These are phyloP conservation scores for Coemansia sp. DNA, from an alignment of 192 early-diverging fungal genomes.

Conservation along the genomic window DNA sequence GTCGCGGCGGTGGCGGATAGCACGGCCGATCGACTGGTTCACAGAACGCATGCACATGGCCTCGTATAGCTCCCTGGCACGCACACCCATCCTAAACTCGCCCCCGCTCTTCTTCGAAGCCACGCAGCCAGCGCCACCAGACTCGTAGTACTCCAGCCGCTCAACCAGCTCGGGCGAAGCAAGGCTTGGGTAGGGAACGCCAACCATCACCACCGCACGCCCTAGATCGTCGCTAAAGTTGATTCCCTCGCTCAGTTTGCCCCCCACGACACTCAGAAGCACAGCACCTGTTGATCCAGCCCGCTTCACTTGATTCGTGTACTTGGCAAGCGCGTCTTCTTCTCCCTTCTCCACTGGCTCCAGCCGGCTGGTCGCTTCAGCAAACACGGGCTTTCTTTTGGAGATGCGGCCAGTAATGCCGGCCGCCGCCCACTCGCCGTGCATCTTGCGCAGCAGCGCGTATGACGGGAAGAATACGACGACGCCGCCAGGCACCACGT, in stretches of 20 bases:
- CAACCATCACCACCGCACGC: conserved; percentile 82
- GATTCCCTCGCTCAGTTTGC: conserved; percentile 92
- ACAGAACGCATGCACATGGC: conserved; percentile 92
- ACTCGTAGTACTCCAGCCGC: conserved; percentile 29
- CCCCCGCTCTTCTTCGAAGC: background rate
- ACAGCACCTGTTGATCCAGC: conserved; percentile 61
- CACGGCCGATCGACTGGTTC: conserved; percentile 89
- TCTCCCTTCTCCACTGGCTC: too few relatives aligned
- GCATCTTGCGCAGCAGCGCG: conserved; percentile 65
- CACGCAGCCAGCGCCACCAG: conserved; percentile 35
- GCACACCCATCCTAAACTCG: conserved; percentile 48
- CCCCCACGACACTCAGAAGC: conserved; percentile 86
- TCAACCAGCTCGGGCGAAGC: conserved; percentile 73
- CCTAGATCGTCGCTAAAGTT: conserved; percentile 87
- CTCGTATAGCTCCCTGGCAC: conserved; percentile 66
- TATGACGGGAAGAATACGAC: conserved; percentile 90
- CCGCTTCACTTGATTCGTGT: conserved; percentile 53
- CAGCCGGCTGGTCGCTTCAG: conserved; percentile 62
- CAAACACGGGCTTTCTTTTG: conserved; percentile 69
- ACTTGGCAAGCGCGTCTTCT: conserved; percentile 61
- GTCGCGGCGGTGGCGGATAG: conserved; percentile 86
- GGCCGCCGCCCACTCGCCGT: conserved; percentile 54
- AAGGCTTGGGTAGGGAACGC: conserved; percentile 83
- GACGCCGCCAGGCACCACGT: conserved; percentile 77
- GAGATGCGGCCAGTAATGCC: conserved; percentile 56